phyloP scores from a whole-genome alignment of 805 yeast genomes.

The Huiozyma naganishii region DNA sequence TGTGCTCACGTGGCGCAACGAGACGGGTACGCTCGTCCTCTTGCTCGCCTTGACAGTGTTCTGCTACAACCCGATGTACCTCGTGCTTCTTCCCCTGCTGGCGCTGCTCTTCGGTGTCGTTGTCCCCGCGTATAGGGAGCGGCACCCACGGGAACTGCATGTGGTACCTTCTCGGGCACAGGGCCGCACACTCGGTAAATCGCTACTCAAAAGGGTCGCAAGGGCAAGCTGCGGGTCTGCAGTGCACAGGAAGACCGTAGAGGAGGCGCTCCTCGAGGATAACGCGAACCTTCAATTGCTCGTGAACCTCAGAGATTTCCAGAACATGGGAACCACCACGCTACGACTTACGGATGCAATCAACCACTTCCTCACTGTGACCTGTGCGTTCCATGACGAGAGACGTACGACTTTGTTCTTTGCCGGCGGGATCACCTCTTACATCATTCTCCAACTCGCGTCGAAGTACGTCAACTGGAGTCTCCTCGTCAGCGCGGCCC shows the following conservation, averaged over 20 bases:
- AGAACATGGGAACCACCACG: conserved; percentile 47
- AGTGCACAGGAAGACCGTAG: not conserved
- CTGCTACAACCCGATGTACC: conserved; percentile 61
- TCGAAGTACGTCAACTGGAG: conserved; percentile 57
- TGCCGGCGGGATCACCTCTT: conserved; percentile 30
- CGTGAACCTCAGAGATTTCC: conserved; percentile 63
- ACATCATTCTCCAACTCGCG: conserved; percentile 33
- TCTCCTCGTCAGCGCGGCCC: conserved; percentile 39
- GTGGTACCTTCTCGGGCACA: too few species aligned
- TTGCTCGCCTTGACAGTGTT: conserved; percentile 52
- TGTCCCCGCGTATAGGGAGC: conserved; percentile 56
- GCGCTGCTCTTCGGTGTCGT: conserved; percentile 46
- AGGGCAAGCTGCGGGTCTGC: conserved; percentile 13
- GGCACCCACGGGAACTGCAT: conserved; percentile 46
- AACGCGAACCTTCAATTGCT: conserved; percentile 31
- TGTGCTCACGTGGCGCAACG: conserved; percentile 63
- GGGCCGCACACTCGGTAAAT: conserved; percentile 31
- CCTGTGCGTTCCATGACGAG: conserved; percentile 66
- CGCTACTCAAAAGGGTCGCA: conserved; percentile 33
- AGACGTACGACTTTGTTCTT: conserved; percentile 51
- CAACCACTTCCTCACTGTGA: conserved; percentile 47
- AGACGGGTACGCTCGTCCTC: conserved; percentile 53
- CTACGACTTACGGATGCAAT: conserved; percentile 39
- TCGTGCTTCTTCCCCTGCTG: conserved; percentile 53
- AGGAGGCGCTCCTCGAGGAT: conserved; percentile 2